phyloP scores from a whole-genome alignment of 352 stramenopile genomes.

The Phytophthora megakarya region DNA sequence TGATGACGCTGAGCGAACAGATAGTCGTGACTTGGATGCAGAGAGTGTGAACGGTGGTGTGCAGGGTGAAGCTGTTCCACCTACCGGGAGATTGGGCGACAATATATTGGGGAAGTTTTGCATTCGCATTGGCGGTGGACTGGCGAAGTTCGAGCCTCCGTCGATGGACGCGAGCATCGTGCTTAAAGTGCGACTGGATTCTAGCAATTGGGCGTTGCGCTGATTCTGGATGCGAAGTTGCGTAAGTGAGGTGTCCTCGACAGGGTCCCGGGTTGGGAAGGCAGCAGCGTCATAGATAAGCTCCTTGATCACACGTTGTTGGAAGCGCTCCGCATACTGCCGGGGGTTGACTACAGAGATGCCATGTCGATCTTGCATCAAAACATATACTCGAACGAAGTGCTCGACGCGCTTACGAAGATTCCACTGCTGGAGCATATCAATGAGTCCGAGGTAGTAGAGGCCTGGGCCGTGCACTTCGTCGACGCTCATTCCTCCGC shows the following conservation, averaged over 20 bases:
- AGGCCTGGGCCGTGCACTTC: conserved; percentile 91
- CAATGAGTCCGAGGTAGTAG: conserved; percentile 96
- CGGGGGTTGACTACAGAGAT: conserved; percentile 77
- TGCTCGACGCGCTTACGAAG: conserved; percentile 91
- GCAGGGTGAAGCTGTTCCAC: conserved; percentile 5
- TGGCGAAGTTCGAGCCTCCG: conserved; percentile 19
- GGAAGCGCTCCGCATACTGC: conserved; percentile 78
- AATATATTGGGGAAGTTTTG: conserved; percentile 22
- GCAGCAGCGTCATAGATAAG: conserved; percentile 67
- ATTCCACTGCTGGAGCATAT: conserved; percentile 96
- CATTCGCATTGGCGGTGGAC: conserved; percentile 27
- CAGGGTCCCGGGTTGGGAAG: conserved; percentile 23
- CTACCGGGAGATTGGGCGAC: conserved; percentile 21
- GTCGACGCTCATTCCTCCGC: conserved; percentile 73
- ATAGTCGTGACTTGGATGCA: not conserved
- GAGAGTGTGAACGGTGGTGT: conserved; percentile 6
- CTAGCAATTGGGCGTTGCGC: conserved; percentile 44
- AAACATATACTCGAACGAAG: conserved; percentile 73
- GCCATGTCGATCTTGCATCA: conserved; percentile 71
- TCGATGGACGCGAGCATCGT: conserved; percentile 65
- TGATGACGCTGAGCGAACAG: conserved; percentile 2
- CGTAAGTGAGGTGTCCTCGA: conserved; percentile 41
- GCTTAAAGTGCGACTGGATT: conserved; percentile 53
- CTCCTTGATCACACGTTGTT: conserved; percentile 75
- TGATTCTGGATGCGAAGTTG: conserved; percentile 52